Evolutionary conservation across 2,329 filamentous ascomycete genomes (phyloP).

Genomic region (Pseudogymnoascus sp.): DNA sequence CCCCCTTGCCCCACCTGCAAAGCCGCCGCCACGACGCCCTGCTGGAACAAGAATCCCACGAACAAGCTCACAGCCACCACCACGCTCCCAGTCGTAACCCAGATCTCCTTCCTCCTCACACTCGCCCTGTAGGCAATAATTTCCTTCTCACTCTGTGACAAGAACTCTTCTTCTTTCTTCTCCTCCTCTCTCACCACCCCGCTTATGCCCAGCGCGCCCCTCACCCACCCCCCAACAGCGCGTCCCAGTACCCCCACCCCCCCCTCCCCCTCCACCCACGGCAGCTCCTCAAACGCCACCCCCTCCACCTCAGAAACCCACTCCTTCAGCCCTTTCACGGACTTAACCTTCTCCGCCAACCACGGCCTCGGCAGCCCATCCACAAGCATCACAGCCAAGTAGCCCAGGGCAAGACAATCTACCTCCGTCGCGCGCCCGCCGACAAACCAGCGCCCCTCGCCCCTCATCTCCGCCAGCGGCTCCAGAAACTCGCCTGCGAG

Average conservation of each 20-base stretch:
- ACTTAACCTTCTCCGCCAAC: constrained; percentile 47
- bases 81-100: constrained; percentile 20
- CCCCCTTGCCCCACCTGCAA: background rate
- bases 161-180: background rate
- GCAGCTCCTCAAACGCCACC: constrained; percentile 12
- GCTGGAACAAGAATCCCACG: constrained; percentile 26
- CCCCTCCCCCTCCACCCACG: constrained; percentile 12
- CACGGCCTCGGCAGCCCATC: constrained; percentile 53
- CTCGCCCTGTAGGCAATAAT: constrained; percentile 8
- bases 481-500: constrained; percentile 63
- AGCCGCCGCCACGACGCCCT: constrained; percentile 23
- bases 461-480: constrained; percentile 57
- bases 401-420: constrained; percentile 75
- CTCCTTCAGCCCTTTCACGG: constrained; percentile 22
- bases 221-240: constrained; percentile 21
- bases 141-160: constrained; percentile 18
- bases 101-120: constrained; percentile 14
- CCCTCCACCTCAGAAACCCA: constrained; percentile 14
- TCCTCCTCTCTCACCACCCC: constrained; percentile 12
- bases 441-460: constrained; percentile 47
- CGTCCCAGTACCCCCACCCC: constrained; percentile 26
- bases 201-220: constrained; percentile 23
- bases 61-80: constrained; percentile 24
- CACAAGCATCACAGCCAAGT: constrained; percentile 64
- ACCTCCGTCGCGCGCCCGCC: constrained; percentile 48